Base-by-base conservation (phyloP, 2,329 filamentous ascomycete species). In the Pleurostoma richardsiae region DNA sequence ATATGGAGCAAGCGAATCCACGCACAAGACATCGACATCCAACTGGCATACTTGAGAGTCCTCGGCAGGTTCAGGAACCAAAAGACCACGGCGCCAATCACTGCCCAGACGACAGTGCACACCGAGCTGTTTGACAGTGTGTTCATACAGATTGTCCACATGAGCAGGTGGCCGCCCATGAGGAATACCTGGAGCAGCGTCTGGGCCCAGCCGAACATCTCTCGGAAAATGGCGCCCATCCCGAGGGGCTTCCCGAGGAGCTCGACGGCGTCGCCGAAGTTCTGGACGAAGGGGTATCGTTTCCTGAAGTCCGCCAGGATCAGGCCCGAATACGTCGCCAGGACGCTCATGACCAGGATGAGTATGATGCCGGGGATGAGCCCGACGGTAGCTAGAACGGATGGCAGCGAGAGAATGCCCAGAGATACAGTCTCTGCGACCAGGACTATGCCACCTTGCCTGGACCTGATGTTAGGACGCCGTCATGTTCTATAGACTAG, bases 21-120 rank as follows among this genome's bases (percentile, higher is more conserved):
- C 59, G 53, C 68, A 55, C 54, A 86, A 27, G 73, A 70, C 45
- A 84, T 71, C 1, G 82, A 84, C 49, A 85, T 70, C 62, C 76
- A 83, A 28, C 78, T 79, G 28, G 85, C 77, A 42, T 79, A 79
- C 54, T 77, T 76, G 39, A 86, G 65, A 0, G 83, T 87, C 29
- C 83, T 68, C 2, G 82, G 82, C 4, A 86, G 54, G 33, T 80
- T 80, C 10, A 80, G 70, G 8, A 80, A 46, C 58, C 82, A 79
- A 44, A 79, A 84, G 4, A 87, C 49, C 4, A 75, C 56, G 50
- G 83, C 57, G 0, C 81, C 83, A 2, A 82, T 67, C n/a, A 82
- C 68, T 4, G 74, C 78, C 66, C 81, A 87, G 2, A 81, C 69
- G 47, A 87, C 79, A 4, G 81, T 82, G 62, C 83, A 88, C 1